Evolutionary conservation across 1,139 yeast genomes (phyloP), one percentile per base, ranked within the genome.

Genomic region (Yamadazyma epiphylla): DNA sequence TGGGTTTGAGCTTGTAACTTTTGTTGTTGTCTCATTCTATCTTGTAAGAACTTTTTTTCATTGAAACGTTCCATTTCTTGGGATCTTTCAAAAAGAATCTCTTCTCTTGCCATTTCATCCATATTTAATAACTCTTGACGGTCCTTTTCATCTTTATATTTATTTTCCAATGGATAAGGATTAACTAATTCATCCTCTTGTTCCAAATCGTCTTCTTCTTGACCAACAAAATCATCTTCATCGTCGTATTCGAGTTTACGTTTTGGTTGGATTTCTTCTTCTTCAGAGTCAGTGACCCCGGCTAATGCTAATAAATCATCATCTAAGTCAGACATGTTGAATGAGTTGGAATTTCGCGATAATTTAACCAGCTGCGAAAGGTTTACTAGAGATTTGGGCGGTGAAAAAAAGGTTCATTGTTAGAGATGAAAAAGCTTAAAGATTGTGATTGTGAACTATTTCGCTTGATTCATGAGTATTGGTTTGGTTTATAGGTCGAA

Each of bases 131-230:
- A 64, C 30, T 51, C 52, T 5, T 64, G 78, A 37, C 87, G 71
- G 57, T 94, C 99, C 6, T 65, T 70, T 36, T 80, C 95, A 55
- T 88, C 84, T 48, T 79, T 84, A 63, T 80, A 91, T 50, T 87
- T 87, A 11, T 95, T 95, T 52, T 88, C 96, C 35, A 91, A 60
- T 2, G 98, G 98, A 54, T 89, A 91, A 5, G 97, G 98, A 45
- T 71, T 74, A 22, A 61, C 53, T 43, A 82, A 72, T 31, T 64
- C 64, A 13, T 47, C 53, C 6, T 46, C 53, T 7, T 43, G 56
- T 4, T 43, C 56, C 1, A 56, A n/a, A 2, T 44, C 51, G 4
- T 39, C 50, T 1, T 41, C 51, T 4, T 42, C 51, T 15, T 54
- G 58, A 6, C 53, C 59, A 2, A 58, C 70, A 3, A 58, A 69